Percentiles rank a stretch among this genome's conserved stretches.
Conservation (phyloP, 768 basidiomycete species). For the Boletus tomentosulus region DNA sequence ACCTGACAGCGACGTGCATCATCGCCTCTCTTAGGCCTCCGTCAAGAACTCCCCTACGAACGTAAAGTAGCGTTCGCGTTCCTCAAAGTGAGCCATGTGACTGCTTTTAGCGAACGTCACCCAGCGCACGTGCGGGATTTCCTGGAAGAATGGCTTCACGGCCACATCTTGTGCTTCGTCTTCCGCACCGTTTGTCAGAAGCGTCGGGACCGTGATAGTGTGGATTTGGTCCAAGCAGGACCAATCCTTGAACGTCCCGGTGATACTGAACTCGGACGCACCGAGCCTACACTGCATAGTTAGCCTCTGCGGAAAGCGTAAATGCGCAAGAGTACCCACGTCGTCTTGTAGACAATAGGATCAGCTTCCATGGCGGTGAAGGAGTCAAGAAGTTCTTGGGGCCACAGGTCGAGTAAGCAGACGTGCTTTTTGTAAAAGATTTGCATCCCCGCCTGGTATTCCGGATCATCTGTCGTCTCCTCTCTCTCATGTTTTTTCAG, state of each 20-base stretch:
- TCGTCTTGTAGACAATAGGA: constrained; percentile 31
- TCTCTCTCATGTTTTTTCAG: constrained; percentile 32
- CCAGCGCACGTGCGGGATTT: constrained; percentile 34
- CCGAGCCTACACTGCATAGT: constrained; percentile 8
- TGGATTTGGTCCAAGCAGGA: constrained; percentile 41
- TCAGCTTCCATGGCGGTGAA: constrained; percentile 26
- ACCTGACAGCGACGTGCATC: too few relatives aligned
- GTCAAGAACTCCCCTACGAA: constrained; percentile 15
- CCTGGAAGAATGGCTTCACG: constrained; percentile 31
- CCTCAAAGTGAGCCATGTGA: constrained; percentile 16
- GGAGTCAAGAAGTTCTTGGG: constrained; percentile 28
- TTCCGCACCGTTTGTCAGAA: constrained; percentile 37
- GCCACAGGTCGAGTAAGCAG: constrained; percentile 33
- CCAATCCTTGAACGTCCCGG: constrained; percentile 45
- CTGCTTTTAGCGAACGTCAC: constrained; percentile 27
- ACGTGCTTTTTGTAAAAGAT: constrained; percentile 33
- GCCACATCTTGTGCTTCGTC: constrained; percentile 38
- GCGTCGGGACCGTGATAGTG: constrained; percentile 35
- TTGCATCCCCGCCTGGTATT: constrained; percentile 31
- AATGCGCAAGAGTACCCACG: constrained; percentile 21
- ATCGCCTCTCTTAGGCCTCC: not conserved
- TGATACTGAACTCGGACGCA: constrained; percentile 35
- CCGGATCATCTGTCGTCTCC: constrained; percentile 29
- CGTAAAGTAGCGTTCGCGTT: constrained; percentile 18
- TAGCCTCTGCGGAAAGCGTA: not conserved